Percentiles rank a stretch among this genome's conserved stretches.
These are phyloP conservation scores for Straminergon stramineum DNA, from an alignment of 225 moss, liverwort and hornwort species.

Conservation along the genomic window DNA sequence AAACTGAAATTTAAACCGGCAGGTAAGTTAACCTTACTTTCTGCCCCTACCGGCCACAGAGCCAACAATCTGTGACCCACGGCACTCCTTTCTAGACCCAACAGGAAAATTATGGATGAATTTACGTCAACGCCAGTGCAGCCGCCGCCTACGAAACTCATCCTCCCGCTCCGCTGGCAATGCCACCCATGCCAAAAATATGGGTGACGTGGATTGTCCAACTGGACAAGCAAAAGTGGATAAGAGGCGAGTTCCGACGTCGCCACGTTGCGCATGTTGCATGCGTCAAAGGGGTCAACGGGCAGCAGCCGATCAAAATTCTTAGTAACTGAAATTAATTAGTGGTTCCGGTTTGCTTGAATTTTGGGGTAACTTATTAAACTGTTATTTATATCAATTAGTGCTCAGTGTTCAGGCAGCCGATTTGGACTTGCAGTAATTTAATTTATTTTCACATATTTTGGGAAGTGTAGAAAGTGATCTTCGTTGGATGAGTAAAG, in stretches of 20 bases:
- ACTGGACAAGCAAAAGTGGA: background rate
- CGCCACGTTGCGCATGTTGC: background rate
- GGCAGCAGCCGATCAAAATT: background rate
- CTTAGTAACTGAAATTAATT: no score
- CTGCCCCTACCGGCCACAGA: no score
- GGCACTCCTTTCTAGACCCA: background rate
- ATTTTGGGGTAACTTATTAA: background rate
- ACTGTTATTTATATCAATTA: background rate
- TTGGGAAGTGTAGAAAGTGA: background rate
- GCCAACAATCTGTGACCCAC: background rate
- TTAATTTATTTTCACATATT: background rate
- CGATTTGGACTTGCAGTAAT: background rate
- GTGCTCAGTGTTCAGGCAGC: background rate
- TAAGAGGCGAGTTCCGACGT: background rate
- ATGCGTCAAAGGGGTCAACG: background rate
- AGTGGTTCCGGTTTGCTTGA: background rate
- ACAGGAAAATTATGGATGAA: background rate
- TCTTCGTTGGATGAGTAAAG: background rate
- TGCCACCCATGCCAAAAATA: background rate
- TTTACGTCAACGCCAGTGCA: background rate
- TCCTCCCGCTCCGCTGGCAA: background rate
- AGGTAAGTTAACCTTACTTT: background rate
- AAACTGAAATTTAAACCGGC: background rate
- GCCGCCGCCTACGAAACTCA: background rate
- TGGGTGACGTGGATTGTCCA: conserved; percentile 2